Evolutionary conservation across 1,284 basidiomycete species (phyloP), one percentile per base, ranked within the genome.

Genomic region (Cryptococcus floricola): DNA sequence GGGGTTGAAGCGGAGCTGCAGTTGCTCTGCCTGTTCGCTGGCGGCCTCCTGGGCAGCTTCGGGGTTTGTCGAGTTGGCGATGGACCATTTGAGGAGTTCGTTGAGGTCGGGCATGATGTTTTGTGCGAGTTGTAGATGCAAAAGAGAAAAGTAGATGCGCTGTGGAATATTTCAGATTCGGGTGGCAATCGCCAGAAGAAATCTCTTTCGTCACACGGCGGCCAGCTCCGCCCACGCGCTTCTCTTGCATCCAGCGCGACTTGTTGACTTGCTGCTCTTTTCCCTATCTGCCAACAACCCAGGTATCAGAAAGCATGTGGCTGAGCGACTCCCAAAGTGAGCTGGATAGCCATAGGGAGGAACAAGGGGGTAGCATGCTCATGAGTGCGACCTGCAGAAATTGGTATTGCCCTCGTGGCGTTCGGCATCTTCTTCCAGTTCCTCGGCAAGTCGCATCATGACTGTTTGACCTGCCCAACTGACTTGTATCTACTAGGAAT

Each of bases 361-460:
- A 19, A 19, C 19, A 19, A 19, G 19, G 19, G 19, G 19, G 19
- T 23, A 23, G 38, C 47, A 14, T 41, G 38, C 48, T 46, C 23
- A 39, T 25, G 37, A 38, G 13, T 41, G 50, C 57, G 38, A 44
- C 48, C 3, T 63, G 10, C 19, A 96, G 92, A 95, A 81, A 94
- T 95, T 66, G 92, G 91, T 62, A 94, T 98, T 52, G 95, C 91
- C 51, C 84, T 98, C 65, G 97, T 95, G 50, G 92, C 95, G n/a
- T 96, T 97, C 67, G 96, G 96, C 58, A 86, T 84, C 43, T 82
- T 97, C 62, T 98, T 99, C 83, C 93, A 98, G 86, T 81, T 98
- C 68, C 82, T 98, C 45, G 96, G 75, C 75, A 58, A 50, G 71
- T 66, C 43, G 44, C 25, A 19, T 9, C 16, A 27, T 10, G 16